Conservation (phyloP, 345 rosid genomes). For the Eucalyptus coolabah region DNA sequence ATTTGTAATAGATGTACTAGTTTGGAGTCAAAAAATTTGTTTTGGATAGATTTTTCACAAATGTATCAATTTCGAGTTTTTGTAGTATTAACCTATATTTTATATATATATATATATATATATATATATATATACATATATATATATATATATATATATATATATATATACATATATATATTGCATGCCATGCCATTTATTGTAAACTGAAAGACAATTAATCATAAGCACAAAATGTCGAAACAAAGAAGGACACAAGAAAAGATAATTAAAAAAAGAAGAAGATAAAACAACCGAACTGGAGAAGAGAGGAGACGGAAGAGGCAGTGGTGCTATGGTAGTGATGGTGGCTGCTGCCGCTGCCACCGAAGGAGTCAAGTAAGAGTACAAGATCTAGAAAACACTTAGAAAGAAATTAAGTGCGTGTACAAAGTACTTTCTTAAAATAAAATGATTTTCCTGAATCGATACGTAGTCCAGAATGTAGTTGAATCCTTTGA, state of each 20-base stretch:
- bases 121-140: too few species aligned
- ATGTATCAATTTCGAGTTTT: too few species aligned
- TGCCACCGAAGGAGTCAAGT: not conserved
- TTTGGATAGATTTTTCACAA: too few species aligned
- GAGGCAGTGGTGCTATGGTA: not conserved
- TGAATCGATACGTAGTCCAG: not conserved
- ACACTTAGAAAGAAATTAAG: not conserved
- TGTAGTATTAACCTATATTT: too few species aligned
- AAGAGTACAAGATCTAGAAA: not conserved
- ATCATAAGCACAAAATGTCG: not conserved
- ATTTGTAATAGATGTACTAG: too few species aligned
- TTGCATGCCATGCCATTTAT: not conserved
- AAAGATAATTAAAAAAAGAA: not conserved
- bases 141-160: too few species aligned
- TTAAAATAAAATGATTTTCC: not conserved
- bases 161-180: too few species aligned
- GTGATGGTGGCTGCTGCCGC: not conserved
- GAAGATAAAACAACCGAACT: not conserved
- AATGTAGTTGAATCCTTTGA: not conserved
- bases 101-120: too few species aligned
- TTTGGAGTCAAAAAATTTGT: too few species aligned
- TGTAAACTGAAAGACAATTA: not conserved
- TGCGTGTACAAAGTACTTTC: not conserved
- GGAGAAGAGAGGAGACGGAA: not conserved
- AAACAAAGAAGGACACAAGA: not conserved